A percentile compares a stretch with the other conserved stretches of the same genome.
phyloP scores from a whole-genome alignment of 495 filamentous ascomycete species.

The Tuber calosporum region DNA sequence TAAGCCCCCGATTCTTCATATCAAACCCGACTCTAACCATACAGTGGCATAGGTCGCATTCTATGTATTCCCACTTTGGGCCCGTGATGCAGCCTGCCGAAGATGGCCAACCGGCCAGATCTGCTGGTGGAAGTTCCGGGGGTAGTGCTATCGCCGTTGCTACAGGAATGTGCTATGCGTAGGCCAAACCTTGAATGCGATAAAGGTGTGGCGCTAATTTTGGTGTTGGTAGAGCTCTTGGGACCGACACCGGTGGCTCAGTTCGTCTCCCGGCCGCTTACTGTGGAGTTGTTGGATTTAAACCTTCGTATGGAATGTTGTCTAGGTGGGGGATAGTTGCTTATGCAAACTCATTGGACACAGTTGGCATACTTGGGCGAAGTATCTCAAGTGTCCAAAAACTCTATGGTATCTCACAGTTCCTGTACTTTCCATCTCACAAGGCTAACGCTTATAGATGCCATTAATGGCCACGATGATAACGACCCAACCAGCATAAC shows the following conservation, averaged over 20 bases:
- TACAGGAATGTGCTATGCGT: constrained; percentile 60
- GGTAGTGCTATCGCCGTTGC: constrained; percentile 86
- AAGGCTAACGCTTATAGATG: constrained; percentile 13
- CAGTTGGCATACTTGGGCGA: constrained; percentile 70
- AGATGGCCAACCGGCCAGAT: constrained; percentile 45
- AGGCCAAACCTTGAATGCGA: constrained; percentile 37
- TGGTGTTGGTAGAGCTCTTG: constrained; percentile 56
- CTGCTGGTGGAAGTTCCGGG: constrained; percentile 86
- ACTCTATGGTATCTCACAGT: constrained; percentile 50
- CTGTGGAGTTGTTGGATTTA: constrained; percentile 79
- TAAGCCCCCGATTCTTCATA: constrained; percentile 26
- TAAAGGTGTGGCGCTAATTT: constrained; percentile 13
- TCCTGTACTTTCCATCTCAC: neutral
- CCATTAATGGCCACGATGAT: constrained; percentile 56
- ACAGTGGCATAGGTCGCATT: constrained; percentile 56
- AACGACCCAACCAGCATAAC: constrained; percentile 72
- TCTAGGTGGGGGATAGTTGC: constrained; percentile 87
- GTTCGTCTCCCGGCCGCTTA: constrained; percentile 89
- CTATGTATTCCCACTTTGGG: constrained; percentile 65
- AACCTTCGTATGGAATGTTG: constrained; percentile 79
- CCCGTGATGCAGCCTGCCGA: constrained; percentile 51
- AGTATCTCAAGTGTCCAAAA: constrained; percentile 48
- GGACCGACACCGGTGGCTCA: constrained; percentile 92
- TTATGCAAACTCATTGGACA: constrained; percentile 93
- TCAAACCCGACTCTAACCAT: neutral